phyloP scores from a whole-genome alignment of 345 rosid species.

The Anastatica hierochuntica region DNA sequence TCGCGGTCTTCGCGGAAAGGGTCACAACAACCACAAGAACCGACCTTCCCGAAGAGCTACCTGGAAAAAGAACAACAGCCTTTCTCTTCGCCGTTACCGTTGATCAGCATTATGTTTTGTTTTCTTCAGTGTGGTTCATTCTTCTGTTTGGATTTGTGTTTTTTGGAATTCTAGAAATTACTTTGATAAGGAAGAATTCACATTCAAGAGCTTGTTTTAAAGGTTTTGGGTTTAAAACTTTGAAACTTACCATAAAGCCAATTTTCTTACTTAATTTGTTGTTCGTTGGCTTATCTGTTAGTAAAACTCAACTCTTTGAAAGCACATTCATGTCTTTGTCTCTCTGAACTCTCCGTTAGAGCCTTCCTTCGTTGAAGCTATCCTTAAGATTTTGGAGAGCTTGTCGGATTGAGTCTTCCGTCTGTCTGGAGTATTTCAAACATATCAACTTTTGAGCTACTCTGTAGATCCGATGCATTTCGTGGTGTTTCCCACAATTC shows the following conservation, averaged over 20 bases:
- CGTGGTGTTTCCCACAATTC: slow-evolving; percentile 41
- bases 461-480: slow-evolving; percentile 36
- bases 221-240: neutral
- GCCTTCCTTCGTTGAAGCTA: slow-evolving; percentile 32
- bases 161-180: slow-evolving; percentile 1
- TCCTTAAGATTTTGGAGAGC: slow-evolving; percentile 62
- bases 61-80: slow-evolving; percentile 67
- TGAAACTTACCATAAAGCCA: neutral
- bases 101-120: slow-evolving; percentile 20
- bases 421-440: slow-evolving; percentile 60
- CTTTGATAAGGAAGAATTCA: neutral
- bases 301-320: too few relatives aligned
- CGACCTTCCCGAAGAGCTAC: slow-evolving; percentile 71
- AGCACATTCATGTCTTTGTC: too few relatives aligned
- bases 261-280: neutral
- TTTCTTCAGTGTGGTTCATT: slow-evolving; percentile 15
- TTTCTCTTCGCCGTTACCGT: slow-evolving; percentile 59
- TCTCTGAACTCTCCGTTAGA: slow-evolving; percentile 18
- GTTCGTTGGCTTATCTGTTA: too few relatives aligned
- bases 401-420: slow-evolving; percentile 54
- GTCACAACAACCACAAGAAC: slow-evolving; percentile 62
- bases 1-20: slow-evolving; percentile 80
- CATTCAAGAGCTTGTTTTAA: slow-evolving; percentile 9
- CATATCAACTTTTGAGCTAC: slow-evolving; percentile 62
- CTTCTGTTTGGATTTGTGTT: slow-evolving; percentile 9